Percentiles rank a stretch among this genome's conserved stretches.
Conservation (phyloP, 768 basidiomycete genomes). For the Boletus reticuloceps region DNA sequence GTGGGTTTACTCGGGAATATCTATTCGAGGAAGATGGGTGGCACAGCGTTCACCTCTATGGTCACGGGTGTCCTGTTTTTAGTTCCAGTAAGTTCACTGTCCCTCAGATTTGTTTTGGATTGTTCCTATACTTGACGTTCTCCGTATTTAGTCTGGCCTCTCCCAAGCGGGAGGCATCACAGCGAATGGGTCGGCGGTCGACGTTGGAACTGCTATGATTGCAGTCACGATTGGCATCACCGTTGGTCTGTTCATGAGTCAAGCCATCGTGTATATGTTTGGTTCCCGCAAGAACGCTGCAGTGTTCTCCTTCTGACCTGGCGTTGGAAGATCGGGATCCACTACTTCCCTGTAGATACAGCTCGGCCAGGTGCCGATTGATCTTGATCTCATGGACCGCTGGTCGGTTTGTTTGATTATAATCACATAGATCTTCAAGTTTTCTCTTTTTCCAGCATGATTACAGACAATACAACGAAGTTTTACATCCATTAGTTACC, state of each 20-base stretch:
- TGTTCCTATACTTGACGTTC: constrained; percentile 1
- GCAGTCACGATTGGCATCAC: constrained; percentile 91
- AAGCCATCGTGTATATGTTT: constrained; percentile 84
- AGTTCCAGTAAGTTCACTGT: constrained; percentile 63
- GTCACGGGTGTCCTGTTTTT: constrained; percentile 85
- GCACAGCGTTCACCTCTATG: constrained; percentile 89
- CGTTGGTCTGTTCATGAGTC: constrained; percentile 85
- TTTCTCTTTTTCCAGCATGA: not conserved
- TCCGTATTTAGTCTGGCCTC: constrained; percentile 60
- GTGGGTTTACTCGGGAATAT: constrained; percentile 77
- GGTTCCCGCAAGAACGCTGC: constrained; percentile 82
- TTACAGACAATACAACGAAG: not conserved
- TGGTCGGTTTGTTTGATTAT: constrained; percentile 2
- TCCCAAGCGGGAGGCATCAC: constrained; percentile 86
- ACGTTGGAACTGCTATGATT: constrained; percentile 85
- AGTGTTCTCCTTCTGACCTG: constrained; percentile 70
- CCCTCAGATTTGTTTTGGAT: not conserved
- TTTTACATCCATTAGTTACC: constrained; percentile 5
- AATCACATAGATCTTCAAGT: not conserved
- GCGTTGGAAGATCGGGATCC: not conserved
- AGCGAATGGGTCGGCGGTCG: constrained; percentile 76
- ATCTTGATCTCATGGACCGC: not conserved
- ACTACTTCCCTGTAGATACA: not conserved
- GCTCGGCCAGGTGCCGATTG: not conserved
- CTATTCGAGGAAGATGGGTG: constrained; percentile 79